Conservation (phyloP, 169 alveolate species). For the Babesia divergens region DNA sequence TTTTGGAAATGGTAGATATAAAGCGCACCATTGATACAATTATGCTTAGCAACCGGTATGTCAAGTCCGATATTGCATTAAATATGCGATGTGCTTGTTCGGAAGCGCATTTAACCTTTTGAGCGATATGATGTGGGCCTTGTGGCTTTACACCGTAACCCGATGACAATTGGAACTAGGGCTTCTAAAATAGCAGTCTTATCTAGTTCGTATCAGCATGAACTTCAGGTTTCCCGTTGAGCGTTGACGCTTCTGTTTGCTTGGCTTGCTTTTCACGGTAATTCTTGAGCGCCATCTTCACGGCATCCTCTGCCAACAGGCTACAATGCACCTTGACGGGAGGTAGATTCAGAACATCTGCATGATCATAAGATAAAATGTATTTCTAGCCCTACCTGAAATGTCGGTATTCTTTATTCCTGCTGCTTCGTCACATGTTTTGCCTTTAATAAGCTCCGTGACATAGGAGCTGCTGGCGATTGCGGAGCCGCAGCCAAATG, state of each 20-base stretch:
- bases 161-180: too few relatives aligned
- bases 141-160: too few relatives aligned
- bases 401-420: conserved; percentile 91
- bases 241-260: not conserved
- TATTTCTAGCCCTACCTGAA: conserved; percentile 43
- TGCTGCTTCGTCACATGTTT: conserved; percentile 91
- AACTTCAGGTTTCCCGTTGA: not conserved
- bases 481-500: conserved; percentile 99
- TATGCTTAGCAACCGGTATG: too few relatives aligned
- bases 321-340: conserved; percentile 99
- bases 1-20: too few relatives aligned
- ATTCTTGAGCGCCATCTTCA: conserved; percentile 91
- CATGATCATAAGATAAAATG: conserved; percentile 35
- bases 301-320: conserved; percentile 98
- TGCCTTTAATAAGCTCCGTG: conserved; percentile 95
- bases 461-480: conserved; percentile 97
- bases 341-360: conserved; percentile 91
- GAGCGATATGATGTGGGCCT: too few relatives aligned
- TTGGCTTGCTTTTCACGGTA: conserved; percentile 53
- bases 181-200: too few relatives aligned
- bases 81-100: too few relatives aligned
- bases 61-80: too few relatives aligned
- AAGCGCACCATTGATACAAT: too few relatives aligned
- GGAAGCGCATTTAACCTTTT: too few relatives aligned
- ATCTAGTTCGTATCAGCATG: too few relatives aligned